phyloP scores from a whole-genome alignment of 2,329 filamentous ascomycete genomes.

The Colletotrichum lupini region DNA sequence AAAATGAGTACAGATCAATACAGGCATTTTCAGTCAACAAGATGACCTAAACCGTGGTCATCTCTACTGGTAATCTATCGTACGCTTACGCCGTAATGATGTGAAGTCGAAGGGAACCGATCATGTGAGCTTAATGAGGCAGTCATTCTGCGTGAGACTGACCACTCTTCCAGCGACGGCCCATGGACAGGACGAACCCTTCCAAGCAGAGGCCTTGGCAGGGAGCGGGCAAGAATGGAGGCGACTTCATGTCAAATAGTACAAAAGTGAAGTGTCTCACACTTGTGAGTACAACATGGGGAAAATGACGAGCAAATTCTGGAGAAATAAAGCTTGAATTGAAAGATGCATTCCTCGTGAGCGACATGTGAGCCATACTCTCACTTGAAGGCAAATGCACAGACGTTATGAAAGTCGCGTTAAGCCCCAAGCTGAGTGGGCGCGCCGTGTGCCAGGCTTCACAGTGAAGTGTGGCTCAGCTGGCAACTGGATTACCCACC shows the following conservation, averaged over 20 bases:
- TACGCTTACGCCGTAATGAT: not conserved
- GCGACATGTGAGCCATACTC: not conserved
- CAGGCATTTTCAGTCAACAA: not conserved
- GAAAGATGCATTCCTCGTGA: not conserved
- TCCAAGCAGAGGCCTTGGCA: not conserved
- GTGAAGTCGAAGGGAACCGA: not conserved
- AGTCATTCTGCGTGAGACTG: not conserved
- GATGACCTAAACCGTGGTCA: not conserved
- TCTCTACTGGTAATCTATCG: not conserved
- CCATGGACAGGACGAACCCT: not conserved
- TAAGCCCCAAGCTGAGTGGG: not conserved
- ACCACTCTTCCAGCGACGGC: not conserved
- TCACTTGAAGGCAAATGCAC: not conserved
- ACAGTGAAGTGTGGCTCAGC: not conserved
- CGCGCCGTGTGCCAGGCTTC: not conserved
- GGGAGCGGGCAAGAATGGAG: not conserved
- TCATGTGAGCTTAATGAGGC: not conserved
- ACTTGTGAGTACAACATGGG: not conserved
- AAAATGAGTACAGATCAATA: not conserved
- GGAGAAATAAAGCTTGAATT: not conserved
- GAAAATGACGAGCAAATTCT: not conserved
- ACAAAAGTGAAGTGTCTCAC: not conserved
- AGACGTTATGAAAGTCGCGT: not conserved
- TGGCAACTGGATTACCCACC: conserved; percentile 4
- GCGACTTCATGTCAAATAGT: not conserved